A percentile compares a stretch with the other conserved stretches of the same genome.
Evolutionary conservation across 768 basidiomycete genomes (phyloP).

Genomic region (Pleurotus sapidus): DNA sequence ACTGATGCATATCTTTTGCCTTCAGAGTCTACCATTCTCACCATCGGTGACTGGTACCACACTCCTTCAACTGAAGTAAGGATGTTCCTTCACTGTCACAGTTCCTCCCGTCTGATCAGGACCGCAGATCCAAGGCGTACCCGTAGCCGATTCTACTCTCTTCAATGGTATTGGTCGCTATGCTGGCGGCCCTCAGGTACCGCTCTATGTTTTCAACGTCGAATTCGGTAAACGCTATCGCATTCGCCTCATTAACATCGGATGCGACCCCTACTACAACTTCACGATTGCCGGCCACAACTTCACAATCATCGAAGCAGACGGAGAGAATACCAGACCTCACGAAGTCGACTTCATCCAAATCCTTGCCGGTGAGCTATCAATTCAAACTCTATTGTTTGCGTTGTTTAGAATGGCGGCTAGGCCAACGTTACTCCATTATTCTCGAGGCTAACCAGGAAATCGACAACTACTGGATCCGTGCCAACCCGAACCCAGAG

Average conservation of each 20-base stretch:
- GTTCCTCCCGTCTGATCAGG: background rate
- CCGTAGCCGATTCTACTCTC: constrained; percentile 27
- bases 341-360: constrained; percentile 35
- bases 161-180: constrained; percentile 48
- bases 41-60: constrained; percentile 35
- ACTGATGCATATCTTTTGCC: background rate
- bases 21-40: constrained; percentile 40
- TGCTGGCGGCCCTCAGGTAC: constrained; percentile 26
- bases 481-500: constrained; percentile 28
- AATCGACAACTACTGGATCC: constrained; percentile 53
- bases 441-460: constrained; percentile 40
- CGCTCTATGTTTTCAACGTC: constrained; percentile 38
- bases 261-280: constrained; percentile 40
- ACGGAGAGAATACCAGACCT: constrained; percentile 27
- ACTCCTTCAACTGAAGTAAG: background rate
- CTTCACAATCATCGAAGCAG: constrained; percentile 39
- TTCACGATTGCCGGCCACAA: constrained; percentile 38
- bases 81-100: background rate
- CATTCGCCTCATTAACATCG: constrained; percentile 45
- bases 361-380: constrained; percentile 29
- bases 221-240: constrained; percentile 40
- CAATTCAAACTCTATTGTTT: background rate
- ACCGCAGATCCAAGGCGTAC: background rate
- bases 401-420: background rate
- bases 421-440: constrained; percentile 37